These are phyloP conservation scores for Cryphonectria japonica DNA, from an alignment of 2,329 filamentous ascomycete species.

Conservation along the genomic window DNA sequence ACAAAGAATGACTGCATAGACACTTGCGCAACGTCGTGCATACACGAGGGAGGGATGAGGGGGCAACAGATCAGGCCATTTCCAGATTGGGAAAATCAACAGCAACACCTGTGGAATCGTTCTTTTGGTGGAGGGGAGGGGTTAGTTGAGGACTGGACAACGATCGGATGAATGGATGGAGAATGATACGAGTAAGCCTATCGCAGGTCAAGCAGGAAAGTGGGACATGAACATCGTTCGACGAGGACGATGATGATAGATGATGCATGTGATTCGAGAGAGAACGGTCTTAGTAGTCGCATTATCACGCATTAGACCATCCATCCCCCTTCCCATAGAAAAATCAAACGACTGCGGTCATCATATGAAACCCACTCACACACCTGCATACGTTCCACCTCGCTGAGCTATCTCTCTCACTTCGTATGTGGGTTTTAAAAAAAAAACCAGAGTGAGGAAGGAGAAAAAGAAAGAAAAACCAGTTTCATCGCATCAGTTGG, in stretches of 20 bases:
- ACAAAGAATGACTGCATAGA: neutral
- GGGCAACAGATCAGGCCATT: neutral
- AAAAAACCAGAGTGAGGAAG: no score
- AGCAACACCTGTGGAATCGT: neutral
- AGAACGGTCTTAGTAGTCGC: neutral
- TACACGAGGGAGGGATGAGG: neutral
- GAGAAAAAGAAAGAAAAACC: no score
- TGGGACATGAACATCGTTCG: neutral
- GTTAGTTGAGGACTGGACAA: neutral
- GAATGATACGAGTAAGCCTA: constrained; percentile 13
- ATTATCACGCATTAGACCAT: constrained; percentile 18
- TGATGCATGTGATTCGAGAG: neutral
- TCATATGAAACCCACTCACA: neutral
- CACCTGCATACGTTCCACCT: neutral
- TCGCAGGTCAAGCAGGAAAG: neutral
- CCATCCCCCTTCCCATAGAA: neutral
- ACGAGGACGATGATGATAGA: neutral
- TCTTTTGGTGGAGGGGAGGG: neutral
- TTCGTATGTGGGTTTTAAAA: neutral
- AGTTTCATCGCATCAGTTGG: neutral
- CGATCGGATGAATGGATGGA: neutral
- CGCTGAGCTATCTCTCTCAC: neutral
- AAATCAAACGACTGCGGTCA: constrained; percentile 5
- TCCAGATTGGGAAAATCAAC: neutral
- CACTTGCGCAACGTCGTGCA: neutral